phyloP scores from a whole-genome alignment of 768 basidiomycete species.

The Kondoa malvinella region DNA sequence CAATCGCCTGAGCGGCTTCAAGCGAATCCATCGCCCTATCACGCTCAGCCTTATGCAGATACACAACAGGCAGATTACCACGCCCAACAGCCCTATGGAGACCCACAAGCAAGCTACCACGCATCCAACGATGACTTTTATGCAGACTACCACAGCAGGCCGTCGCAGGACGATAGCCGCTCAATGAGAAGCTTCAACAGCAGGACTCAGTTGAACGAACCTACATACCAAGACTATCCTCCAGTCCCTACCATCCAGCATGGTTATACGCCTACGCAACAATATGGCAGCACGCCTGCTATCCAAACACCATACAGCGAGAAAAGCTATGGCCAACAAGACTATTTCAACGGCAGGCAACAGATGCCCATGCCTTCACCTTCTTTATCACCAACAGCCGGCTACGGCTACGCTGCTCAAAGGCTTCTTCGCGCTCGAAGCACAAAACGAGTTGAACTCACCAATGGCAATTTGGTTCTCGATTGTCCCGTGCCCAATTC shows the following conservation, averaged over 20 bases:
- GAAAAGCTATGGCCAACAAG: not conserved
- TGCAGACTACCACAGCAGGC: not conserved
- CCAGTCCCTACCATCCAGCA: not conserved
- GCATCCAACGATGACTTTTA: not conserved
- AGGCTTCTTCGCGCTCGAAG: constrained; percentile 12
- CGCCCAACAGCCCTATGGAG: too few species aligned
- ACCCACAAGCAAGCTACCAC: not conserved
- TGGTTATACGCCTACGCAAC: not conserved
- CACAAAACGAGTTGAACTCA: constrained; percentile 12
- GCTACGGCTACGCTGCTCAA: not conserved
- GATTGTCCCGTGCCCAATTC: not conserved
- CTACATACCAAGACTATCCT: not conserved
- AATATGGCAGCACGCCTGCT: not conserved
- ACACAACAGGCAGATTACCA: too few species aligned
- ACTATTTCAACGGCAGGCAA: not conserved
- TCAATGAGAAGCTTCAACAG: not conserved
- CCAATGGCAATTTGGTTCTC: constrained; percentile 13
- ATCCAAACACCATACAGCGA: not conserved
- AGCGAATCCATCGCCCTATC: not conserved
- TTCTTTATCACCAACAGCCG: not conserved
- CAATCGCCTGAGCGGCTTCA: not conserved
- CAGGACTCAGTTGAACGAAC: not conserved
- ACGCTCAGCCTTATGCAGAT: not conserved
- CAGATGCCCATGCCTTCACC: not conserved
- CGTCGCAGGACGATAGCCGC: not conserved